phyloP scores from a whole-genome alignment of 768 basidiomycete genomes.

The Leccinum pellstonianum region DNA sequence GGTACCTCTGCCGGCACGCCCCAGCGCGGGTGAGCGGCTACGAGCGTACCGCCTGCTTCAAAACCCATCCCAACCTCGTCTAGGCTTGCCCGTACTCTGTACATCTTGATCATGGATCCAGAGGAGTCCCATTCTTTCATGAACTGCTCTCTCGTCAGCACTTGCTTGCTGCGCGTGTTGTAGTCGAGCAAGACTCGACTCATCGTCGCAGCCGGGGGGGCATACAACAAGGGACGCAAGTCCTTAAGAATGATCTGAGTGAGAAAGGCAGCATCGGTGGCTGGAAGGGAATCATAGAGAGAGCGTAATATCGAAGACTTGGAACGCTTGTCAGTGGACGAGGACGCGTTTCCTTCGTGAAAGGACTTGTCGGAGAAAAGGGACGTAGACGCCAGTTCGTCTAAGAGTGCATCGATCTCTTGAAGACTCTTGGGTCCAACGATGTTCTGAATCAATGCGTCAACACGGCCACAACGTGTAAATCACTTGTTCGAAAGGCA shows the following conservation, averaged over 20 bases:
- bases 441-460: constrained; percentile 15
- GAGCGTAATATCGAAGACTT: constrained; percentile 43
- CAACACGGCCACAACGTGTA: constrained; percentile 1
- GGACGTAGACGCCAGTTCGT: constrained; percentile 71
- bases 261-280: constrained; percentile 63
- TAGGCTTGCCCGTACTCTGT: constrained; percentile 53
- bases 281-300: constrained; percentile 59
- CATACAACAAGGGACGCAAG: constrained; percentile 75
- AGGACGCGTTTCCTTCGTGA: constrained; percentile 30
- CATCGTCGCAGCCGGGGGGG: constrained; percentile 48
- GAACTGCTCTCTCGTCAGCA: constrained; percentile 59
- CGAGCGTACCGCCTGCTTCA: constrained; percentile 33
- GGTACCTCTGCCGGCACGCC: constrained; percentile 75
- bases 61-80: constrained; percentile 53
- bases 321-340: constrained; percentile 33
- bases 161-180: constrained; percentile 54
- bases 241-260: constrained; percentile 91
- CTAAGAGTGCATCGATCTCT: constrained; percentile 65
- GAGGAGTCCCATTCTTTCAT: constrained; percentile 73
- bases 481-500: constrained; percentile 14
- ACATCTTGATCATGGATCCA: constrained; percentile 50
- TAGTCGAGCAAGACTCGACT: constrained; percentile 51
- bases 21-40: constrained; percentile 40
- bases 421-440: constrained; percentile 35
- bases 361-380: constrained; percentile 55